Percentiles rank a stretch among this genome's conserved stretches.
Evolutionary conservation across 2,329 filamentous ascomycete genomes (phyloP).

Genomic region (Beauveria sp.): DNA sequence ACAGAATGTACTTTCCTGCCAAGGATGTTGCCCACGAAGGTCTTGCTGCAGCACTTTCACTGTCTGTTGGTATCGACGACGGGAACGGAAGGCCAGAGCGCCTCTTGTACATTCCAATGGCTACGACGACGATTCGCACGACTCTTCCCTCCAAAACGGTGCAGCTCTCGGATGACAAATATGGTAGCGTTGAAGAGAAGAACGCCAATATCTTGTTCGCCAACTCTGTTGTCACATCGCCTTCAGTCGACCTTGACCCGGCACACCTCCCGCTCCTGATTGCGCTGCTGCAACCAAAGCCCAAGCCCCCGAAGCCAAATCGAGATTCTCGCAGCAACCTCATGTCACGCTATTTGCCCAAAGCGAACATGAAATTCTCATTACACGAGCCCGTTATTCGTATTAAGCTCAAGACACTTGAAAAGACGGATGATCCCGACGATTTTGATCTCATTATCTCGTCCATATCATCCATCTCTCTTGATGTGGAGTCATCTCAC

Average conservation of each 20-base stretch:
- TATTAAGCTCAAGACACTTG: conserved; percentile 76
- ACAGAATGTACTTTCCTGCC: conserved; percentile 95
- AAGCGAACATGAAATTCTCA: conserved; percentile 89
- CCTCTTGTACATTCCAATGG: conserved; percentile 91
- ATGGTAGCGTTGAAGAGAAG: conserved; percentile 64
- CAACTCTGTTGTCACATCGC: conserved; percentile 92
- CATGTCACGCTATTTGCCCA: conserved; percentile 85
- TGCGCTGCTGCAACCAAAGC: conserved; percentile 59
- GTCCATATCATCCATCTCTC: conserved; percentile 83
- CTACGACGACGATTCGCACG: conserved; percentile 88
- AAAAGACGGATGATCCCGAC: conserved; percentile 55
- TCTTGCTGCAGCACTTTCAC: conserved; percentile 81
- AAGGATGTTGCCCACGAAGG: conserved; percentile 94
- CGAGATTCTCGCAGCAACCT: conserved; percentile 54
- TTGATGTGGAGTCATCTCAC: conserved; percentile 95
- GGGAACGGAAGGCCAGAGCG: conserved; percentile 79
- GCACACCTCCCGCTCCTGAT: conserved; percentile 82
- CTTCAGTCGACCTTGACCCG: conserved; percentile 86
- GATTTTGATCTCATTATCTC: conserved; percentile 95
- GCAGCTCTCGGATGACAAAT: conserved; percentile 62
- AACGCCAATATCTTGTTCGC: conserved; percentile 96
- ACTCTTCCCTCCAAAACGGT: conserved; percentile 93
- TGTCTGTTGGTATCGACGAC: conserved; percentile 86
- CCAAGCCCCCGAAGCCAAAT: conserved; percentile 25
- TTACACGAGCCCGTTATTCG: conserved; percentile 93